Conservation (phyloP, 495 filamentous ascomycete species). For the Penicillium riverlandense region DNA sequence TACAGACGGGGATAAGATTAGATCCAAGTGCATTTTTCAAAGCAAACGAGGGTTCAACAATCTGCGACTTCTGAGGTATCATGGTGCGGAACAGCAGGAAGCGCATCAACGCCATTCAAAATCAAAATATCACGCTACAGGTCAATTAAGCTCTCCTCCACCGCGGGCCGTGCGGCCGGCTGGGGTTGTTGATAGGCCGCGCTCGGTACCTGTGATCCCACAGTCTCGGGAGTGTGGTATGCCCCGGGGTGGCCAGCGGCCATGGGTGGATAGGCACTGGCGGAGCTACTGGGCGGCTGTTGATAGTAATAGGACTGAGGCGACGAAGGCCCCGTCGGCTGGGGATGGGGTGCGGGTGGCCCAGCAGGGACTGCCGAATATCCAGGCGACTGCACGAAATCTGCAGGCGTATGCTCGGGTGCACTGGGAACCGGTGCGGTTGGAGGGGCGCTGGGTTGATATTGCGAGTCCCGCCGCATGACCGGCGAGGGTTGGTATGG, state of each 20-base stretch:
- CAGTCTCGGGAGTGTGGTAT: constrained; percentile 22
- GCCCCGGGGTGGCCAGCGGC: constrained; percentile 31
- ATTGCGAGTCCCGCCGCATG: constrained; percentile 26
- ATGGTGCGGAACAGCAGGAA: no score
- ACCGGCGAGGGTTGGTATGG: constrained; percentile 22
- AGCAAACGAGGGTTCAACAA: no score
- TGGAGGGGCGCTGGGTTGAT: constrained; percentile 20
- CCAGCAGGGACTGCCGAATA: constrained; percentile 23
- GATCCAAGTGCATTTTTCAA: no score
- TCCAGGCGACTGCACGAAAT: constrained; percentile 21
- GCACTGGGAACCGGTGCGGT: constrained; percentile 12
- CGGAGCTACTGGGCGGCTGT: constrained; percentile 18
- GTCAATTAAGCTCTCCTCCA: constrained; percentile 93
- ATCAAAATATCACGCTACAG: constrained; percentile 23
- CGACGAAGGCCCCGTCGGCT: constrained; percentile 17
- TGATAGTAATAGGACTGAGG: constrained; percentile 32
- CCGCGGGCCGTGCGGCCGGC: constrained; percentile 37
- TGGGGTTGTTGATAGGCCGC: constrained; percentile 33
- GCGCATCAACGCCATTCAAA: neutral
- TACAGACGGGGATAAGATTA: no score
- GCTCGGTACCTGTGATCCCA: no score
- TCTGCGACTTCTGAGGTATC: no score
- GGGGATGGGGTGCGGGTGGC: constrained; percentile 15
- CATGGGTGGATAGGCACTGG: constrained; percentile 23
- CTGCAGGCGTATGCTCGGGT: constrained; percentile 19